Base-by-base conservation (phyloP, 1,284 basidiomycete genomes). In the Acaromyces ingoldii region DNA sequence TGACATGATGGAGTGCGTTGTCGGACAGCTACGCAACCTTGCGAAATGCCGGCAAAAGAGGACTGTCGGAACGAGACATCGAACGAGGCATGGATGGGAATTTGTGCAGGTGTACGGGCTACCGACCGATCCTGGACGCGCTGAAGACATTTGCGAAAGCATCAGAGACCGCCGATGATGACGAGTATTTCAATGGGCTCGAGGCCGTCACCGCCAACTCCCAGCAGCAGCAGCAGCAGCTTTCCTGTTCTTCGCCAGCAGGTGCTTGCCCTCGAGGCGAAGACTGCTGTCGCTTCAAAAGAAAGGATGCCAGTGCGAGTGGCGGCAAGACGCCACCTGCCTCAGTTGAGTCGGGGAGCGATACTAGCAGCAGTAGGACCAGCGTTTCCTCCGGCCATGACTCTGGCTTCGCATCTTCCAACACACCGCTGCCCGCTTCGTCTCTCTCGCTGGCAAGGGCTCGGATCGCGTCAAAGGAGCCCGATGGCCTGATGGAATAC, bases 1-100 rank as follows among this genome's bases (percentile, higher is more conserved):
- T n/a, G n/a, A n/a, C n/a, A n/a, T n/a, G n/a, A n/a, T n/a, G n/a
- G n/a, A n/a, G n/a, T n/a, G n/a, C n/a, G n/a, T n/a, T n/a, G n/a
- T n/a, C n/a, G n/a, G n/a, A n/a, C n/a, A n/a, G n/a, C n/a, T 77
- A 77, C 49, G 72, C 74, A 15, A 63, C 75, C n/a, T 62, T 77
- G 2, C 62, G 76, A 4, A 70, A 70, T 11, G 67, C 63, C 2
- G 50, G 63, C 1, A 60, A 62, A 34, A 57, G 59, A 6, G 51
- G 64, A 36, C 51, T 77, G 11, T 67, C 70, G 3, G 69, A 74
- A 30, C 60, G 65, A 21, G 67, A 77, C 43, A 70, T 77, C n/a
- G 61, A 70, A 36, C 67, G 70, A 31, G 67, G 66, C 1, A 65
- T 77, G 29, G 76, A 77, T 44, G 75, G 75, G 5, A 77, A 77